phyloP scores from a whole-genome alignment of 768 basidiomycete genomes.

The Phylloporus rhodoxanthus region DNA sequence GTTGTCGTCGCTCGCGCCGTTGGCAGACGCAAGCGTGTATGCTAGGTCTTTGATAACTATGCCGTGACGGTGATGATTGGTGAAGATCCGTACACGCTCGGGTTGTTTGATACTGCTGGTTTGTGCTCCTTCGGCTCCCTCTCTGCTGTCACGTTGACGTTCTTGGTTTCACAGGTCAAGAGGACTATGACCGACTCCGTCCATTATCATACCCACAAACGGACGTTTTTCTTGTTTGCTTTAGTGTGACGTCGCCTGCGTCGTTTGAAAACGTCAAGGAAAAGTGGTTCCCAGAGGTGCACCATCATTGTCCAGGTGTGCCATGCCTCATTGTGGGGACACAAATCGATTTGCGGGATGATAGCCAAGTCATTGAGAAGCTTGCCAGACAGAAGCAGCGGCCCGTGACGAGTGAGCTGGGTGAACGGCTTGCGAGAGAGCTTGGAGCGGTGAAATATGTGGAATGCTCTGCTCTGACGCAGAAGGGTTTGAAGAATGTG shows the following conservation, averaged over 20 bases:
- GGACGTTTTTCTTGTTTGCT: constrained; percentile 98
- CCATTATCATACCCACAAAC: constrained; percentile 99
- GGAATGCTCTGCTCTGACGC: constrained; percentile 97
- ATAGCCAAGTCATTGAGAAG: constrained; percentile 90
- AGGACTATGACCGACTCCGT: constrained; percentile 99
- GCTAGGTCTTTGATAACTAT: constrained; percentile 91
- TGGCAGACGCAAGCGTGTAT: constrained; percentile 17
- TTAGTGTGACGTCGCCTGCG: constrained; percentile 96
- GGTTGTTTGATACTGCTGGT: constrained; percentile 98
- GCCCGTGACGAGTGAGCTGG: constrained; percentile 81
- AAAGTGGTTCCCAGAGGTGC: constrained; percentile 99
- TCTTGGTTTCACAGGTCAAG: constrained; percentile 64
- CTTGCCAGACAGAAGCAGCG: constrained; percentile 93
- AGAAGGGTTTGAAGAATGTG: constrained; percentile 99
- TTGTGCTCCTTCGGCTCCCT: constrained; percentile 29
- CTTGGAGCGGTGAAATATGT: constrained; percentile 98
- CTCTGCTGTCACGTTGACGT: constrained; percentile 4
- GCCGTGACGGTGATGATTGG: constrained; percentile 99
- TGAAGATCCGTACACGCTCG: constrained; percentile 97
- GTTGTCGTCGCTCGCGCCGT: neutral
- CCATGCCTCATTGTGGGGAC: constrained; percentile 99
- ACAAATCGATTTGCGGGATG: constrained; percentile 95
- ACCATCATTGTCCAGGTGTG: constrained; percentile 98
- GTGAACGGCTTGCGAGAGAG: constrained; percentile 93
- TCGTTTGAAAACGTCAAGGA: constrained; percentile 99